Conservation (phyloP, 2,329 filamentous ascomycete species). For the Nothopassalora personata region DNA sequence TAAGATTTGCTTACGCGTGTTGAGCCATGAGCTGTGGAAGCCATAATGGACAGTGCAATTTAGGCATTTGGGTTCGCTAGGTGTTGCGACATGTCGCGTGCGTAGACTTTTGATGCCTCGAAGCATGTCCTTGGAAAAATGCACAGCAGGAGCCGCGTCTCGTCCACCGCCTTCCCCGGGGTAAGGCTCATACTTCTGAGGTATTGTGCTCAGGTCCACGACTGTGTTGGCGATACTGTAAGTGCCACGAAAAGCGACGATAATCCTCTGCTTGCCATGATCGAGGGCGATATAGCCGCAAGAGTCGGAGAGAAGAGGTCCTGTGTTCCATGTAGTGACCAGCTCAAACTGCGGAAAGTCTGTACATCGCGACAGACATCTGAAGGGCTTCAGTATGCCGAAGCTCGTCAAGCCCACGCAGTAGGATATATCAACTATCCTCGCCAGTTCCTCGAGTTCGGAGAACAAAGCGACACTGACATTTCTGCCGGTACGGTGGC, state of each 20-base stretch:
- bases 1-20: constrained; percentile 65
- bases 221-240: constrained; percentile 92
- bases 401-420: constrained; percentile 83
- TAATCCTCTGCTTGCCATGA: constrained; percentile 60
- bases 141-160: constrained; percentile 15
- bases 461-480: constrained; percentile 65
- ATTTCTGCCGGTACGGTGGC: constrained; percentile 31
- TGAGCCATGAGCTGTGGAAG: constrained; percentile 79
- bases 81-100: constrained; percentile 23
- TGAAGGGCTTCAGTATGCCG: constrained; percentile 77
- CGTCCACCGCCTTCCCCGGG: constrained; percentile 47
- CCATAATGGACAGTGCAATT: constrained; percentile 93
- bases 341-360: constrained; percentile 79
- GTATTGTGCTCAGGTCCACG: constrained; percentile 79
- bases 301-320: constrained; percentile 77
- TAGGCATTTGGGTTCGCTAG: constrained; percentile 54
- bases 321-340: constrained; percentile 83
- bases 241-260: constrained; percentile 88
- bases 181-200: constrained; percentile 88
- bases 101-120: constrained; percentile 7
- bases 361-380: constrained; percentile 74
- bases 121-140: constrained; percentile 12
- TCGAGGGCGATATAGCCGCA: constrained; percentile 94
- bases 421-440: constrained; percentile 89
- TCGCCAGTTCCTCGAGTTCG: constrained; percentile 79